Conservation (phyloP, 352 stramenopile species). For the Pilasporangium apinafurcum region DNA sequence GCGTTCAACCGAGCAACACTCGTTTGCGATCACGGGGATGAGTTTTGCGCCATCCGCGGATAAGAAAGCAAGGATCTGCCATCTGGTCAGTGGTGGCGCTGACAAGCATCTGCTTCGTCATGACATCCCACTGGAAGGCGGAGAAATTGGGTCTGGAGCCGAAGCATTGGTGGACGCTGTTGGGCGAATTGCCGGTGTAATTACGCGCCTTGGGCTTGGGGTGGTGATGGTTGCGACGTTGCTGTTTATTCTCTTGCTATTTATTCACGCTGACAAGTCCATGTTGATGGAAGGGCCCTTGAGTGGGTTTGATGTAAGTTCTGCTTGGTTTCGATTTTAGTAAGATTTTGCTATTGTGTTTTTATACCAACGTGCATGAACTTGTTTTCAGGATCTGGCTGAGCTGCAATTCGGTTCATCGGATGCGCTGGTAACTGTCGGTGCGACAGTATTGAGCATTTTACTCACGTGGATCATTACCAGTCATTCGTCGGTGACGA, state of each 20-base stretch:
- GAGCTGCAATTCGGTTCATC: conserved; percentile 48
- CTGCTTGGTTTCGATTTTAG: neutral
- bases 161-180: conserved; percentile 24
- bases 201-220: conserved; percentile 41
- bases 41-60: conserved; percentile 39
- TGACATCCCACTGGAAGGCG: conserved; percentile 46
- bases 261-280: conserved; percentile 62
- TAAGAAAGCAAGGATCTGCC: conserved; percentile 22
- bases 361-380: neutral
- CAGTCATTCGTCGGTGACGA: conserved; percentile 27
- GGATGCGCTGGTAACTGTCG: conserved; percentile 42
- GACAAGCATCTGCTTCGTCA: conserved; percentile 74
- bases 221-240: conserved; percentile 37
- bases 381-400: conserved; percentile 28
- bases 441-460: conserved; percentile 17
- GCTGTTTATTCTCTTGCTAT: conserved; percentile 70
- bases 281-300: conserved; percentile 42
- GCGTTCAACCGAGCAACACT: conserved; percentile 50
- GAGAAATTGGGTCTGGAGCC: conserved; percentile 36
- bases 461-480: conserved; percentile 33
- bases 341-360: neutral
- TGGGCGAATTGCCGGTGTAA: conserved; percentile 15
- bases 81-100: conserved; percentile 66
- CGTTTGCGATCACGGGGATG: conserved; percentile 82
- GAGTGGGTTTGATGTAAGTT: conserved; percentile 43